Percentiles rank a stretch among this genome's conserved stretches.
Conservation (phyloP, 2,329 filamentous ascomycete genomes). For the Colletotrichum sidae region DNA sequence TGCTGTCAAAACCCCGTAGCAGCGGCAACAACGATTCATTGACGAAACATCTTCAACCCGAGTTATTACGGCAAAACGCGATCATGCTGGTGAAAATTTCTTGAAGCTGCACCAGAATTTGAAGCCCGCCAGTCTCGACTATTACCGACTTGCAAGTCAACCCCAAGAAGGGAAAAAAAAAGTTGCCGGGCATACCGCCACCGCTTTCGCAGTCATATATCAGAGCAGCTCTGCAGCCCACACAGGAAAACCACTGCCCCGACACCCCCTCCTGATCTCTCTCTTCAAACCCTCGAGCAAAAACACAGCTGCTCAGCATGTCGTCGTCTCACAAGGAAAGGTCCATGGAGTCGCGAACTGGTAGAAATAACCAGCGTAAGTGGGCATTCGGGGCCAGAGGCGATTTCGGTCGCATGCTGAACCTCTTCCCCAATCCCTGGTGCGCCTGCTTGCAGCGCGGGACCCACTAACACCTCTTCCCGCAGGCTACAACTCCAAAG, state of each 20-base stretch:
- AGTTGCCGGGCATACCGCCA: slow-evolving; percentile 25
- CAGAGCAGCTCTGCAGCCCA: slow-evolving; percentile 28
- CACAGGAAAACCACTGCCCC: slow-evolving; percentile 16
- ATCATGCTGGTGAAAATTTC: slow-evolving; percentile 38
- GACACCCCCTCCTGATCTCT: slow-evolving; percentile 18
- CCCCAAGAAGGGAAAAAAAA: slow-evolving; percentile 23
- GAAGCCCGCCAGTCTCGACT: slow-evolving; percentile 18
- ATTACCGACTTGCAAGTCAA: slow-evolving; percentile 25
- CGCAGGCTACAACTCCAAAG: slow-evolving; percentile 89
- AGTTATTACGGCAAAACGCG: slow-evolving; percentile 23
- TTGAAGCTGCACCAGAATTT: slow-evolving; percentile 28
- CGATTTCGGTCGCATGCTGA: slow-evolving; percentile 13
- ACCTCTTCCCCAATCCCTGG: slow-evolving; percentile 33
- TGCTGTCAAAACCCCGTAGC: slow-evolving; percentile 5
- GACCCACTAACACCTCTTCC: slow-evolving; percentile 51
- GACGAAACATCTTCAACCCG: slow-evolving; percentile 2
- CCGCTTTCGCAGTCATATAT: slow-evolving; percentile 16
- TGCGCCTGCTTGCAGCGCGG: slow-evolving; percentile 38
- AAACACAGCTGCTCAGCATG: slow-evolving; percentile 30
- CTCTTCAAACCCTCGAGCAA: slow-evolving; percentile 21
- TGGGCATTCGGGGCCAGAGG: slow-evolving; percentile 45
- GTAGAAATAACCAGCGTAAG: slow-evolving; percentile 85
- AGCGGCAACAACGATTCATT: slow-evolving; percentile 12
- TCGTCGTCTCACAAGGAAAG: slow-evolving; percentile 51
- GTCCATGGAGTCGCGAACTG: slow-evolving; percentile 79